Evolutionary conservation across 1,284 basidiomycete genomes (phyloP).

Genomic region (Microbotryum violaceum): DNA sequence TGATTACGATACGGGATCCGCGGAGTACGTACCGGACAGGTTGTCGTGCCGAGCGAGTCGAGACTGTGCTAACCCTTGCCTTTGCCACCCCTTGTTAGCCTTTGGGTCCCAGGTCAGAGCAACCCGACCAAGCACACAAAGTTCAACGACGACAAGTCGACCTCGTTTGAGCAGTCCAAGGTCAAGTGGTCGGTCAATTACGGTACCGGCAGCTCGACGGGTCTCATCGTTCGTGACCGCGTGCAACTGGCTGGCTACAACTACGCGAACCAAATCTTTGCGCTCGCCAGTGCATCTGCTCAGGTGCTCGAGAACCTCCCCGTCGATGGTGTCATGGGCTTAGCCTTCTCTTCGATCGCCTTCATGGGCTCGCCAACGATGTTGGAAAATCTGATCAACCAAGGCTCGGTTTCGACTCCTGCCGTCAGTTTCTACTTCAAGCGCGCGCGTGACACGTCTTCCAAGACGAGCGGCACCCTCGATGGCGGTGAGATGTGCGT

Average conservation of each 20-base stretch:
- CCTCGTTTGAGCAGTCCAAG: slow-evolving; percentile 16
- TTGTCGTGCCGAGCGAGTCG: neutral
- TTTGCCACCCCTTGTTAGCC: neutral
- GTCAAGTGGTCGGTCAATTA: slow-evolving; percentile 26
- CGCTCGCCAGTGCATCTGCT: slow-evolving; percentile 23
- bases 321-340: slow-evolving; percentile 9
- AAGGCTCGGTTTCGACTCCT: slow-evolving; percentile 11
- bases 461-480: slow-evolving; percentile 13
- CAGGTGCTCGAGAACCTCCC: slow-evolving; percentile 20
- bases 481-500: slow-evolving; percentile 30
- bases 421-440: slow-evolving; percentile 23
- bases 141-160: slow-evolving; percentile 9
- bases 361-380: slow-evolving; percentile 27
- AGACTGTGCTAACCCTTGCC: neutral
- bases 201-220: slow-evolving; percentile 19
- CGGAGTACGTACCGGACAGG: neutral
- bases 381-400: slow-evolving; percentile 28
- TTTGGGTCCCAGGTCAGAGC: slow-evolving; percentile 22
- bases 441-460: slow-evolving; percentile 23
- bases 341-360: slow-evolving; percentile 30
- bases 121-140: slow-evolving; percentile 19
- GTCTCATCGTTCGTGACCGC: slow-evolving; percentile 26
- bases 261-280: slow-evolving; percentile 25
- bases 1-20: slow-evolving; percentile 24
- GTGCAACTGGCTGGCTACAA: slow-evolving; percentile 18